Base-by-base conservation (phyloP, 768 basidiomycete genomes). In the Mrakia gelida region DNA sequence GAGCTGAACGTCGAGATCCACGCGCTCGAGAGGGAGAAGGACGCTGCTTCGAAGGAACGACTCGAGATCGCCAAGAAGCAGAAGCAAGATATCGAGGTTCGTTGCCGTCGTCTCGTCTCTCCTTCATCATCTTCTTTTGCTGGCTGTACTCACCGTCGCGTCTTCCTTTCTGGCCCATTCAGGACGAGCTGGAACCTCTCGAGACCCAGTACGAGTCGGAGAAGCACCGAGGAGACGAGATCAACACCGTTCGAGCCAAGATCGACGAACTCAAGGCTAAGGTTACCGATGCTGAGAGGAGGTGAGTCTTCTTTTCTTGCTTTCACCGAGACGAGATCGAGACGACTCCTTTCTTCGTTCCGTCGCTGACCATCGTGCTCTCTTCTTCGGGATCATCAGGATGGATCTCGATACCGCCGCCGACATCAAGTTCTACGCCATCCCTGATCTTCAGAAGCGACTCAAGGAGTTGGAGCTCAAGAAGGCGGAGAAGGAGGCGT, bases 1-100 rank as follows among this genome's bases (percentile, higher is more conserved):
- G 93, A 96, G 82, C 88, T 98, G 41, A 92, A 98, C 82, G 91
- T 98, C 28, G 96, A 97, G 83, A 92, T 97, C 30, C 95, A 97
- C 83, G 96, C 96, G 15, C 86, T 98, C 73, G 92, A 95, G 83
- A 89, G 94, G 68, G 95, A 97, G 84, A 95, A 94, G 84, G 95
- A 97, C 79, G 83, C 89, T 7, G 92, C 92, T 7, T 94, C 92
- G 81, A 92, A 92, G 84, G 93, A 95, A 77, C 89, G 94, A 18
- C 87, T 96, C 16, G 87, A 87, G 54, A 80, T 86, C 26, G 93
- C 94, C 11, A 89, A 88, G 80, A 95, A 92, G 84, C 88, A 89
- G 6, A 90, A 94, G 79, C 90, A 92, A 3, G 90, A 93, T 67
- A 89, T 95, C 61, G 92, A 94, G n/a, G n/a, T n/a, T n/a, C n/a